These are phyloP conservation scores for Tulasnella sp. DNA, from an alignment of 768 basidiomycete genomes.

Conservation along the genomic window DNA sequence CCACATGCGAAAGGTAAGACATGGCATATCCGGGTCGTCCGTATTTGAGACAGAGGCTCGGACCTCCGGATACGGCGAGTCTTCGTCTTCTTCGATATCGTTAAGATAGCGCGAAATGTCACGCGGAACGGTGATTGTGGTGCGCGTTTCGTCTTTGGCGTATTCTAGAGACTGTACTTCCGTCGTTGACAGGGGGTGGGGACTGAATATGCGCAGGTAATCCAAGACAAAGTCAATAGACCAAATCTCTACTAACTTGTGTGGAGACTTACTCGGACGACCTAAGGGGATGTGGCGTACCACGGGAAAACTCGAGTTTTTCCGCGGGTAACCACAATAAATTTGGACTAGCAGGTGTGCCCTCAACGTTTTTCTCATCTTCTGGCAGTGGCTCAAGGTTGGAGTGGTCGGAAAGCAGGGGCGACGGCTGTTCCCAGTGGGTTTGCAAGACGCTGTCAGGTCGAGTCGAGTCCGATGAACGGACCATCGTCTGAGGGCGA, in stretches of 20 bases:
- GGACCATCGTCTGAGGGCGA: neutral
- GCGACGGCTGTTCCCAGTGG: neutral
- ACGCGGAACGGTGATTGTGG: neutral
- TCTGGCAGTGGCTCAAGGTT: neutral
- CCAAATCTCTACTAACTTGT: neutral
- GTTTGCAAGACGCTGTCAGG: neutral
- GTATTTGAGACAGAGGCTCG: conserved; percentile 93
- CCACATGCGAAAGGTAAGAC: conserved; percentile 87
- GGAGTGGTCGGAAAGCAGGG: neutral
- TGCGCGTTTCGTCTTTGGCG: neutral
- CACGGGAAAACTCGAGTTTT: neutral
- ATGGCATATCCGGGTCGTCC: conserved; percentile 98
- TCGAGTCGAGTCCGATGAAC: neutral
- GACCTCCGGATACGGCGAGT: conserved; percentile 95
- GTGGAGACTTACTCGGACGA: neutral
- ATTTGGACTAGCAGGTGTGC: neutral
- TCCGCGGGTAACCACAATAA: neutral
- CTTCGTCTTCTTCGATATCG: conserved; percentile 57
- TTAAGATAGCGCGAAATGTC: neutral
- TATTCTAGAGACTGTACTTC: neutral
- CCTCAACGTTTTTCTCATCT: neutral
- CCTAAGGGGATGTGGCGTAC: neutral
- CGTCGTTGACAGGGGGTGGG: neutral
- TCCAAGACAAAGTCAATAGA: too few species aligned
- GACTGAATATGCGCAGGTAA: too few species aligned